Evolutionary conservation across 495 filamentous ascomycete species (phyloP).

Genomic region (Venustampulla echinocandica): DNA sequence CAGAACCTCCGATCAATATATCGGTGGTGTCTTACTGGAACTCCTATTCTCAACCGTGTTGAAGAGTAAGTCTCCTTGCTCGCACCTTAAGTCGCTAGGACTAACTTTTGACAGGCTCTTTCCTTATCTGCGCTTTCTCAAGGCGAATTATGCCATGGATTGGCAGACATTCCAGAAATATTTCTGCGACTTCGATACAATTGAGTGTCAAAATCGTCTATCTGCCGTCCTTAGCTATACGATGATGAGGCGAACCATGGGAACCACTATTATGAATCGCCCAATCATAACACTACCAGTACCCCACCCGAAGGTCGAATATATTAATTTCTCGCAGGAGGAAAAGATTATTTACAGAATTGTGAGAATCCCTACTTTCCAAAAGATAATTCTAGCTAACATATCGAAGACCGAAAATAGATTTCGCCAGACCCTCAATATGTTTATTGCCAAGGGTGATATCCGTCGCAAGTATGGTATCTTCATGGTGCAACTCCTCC

Average conservation of each 20-base stretch:
- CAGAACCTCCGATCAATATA: constrained; percentile 40
- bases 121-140: constrained; percentile 53
- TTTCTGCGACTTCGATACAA: constrained; percentile 31
- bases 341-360: constrained; percentile 40
- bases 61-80: constrained; percentile 20
- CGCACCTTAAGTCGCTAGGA: constrained; percentile 3
- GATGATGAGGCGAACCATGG: constrained; percentile 46
- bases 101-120: constrained; percentile 41
- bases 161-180: constrained; percentile 39
- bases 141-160: constrained; percentile 33
- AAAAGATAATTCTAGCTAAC: neutral
- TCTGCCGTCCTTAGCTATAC: constrained; percentile 33
- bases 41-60: constrained; percentile 45
- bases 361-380: constrained; percentile 30
- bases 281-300: constrained; percentile 49
- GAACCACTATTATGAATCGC: constrained; percentile 41
- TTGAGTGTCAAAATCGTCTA: constrained; percentile 31
- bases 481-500: constrained; percentile 26
- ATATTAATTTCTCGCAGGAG: constrained; percentile 22
- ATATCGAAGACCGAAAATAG: constrained; percentile 11
- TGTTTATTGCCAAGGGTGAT: constrained; percentile 6
- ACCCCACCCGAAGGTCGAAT: constrained; percentile 18
- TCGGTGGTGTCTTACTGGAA: constrained; percentile 55
- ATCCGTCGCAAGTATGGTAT: neutral
- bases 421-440: constrained; percentile 11